These are phyloP conservation scores for Arthrobotrys sinensis DNA, from an alignment of 2,329 filamentous ascomycete genomes.

Conservation along the genomic window DNA sequence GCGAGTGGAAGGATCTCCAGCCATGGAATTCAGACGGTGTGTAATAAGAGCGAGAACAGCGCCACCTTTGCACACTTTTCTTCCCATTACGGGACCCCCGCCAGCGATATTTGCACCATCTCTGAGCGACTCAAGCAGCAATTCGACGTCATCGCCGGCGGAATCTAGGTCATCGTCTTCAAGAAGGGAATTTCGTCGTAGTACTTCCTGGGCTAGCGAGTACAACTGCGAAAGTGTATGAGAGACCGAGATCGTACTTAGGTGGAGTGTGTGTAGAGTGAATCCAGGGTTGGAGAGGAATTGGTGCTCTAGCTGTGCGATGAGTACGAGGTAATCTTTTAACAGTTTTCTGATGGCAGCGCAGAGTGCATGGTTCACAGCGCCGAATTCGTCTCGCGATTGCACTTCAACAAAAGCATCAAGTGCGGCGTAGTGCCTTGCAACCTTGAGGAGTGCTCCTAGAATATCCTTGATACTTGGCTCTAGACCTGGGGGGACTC, in stretches of 20 bases:
- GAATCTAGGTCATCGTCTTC: slow-evolving; percentile 81
- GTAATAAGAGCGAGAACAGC: slow-evolving; percentile 91
- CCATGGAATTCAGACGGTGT: slow-evolving; percentile 86
- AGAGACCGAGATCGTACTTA: slow-evolving; percentile 89
- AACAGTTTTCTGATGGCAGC: slow-evolving; percentile 92
- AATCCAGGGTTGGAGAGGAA: slow-evolving; percentile 90
- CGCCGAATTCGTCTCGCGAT: slow-evolving; percentile 91
- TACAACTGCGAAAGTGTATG: slow-evolving; percentile 95
- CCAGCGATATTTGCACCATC: slow-evolving; percentile 84
- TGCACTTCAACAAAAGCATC: slow-evolving; percentile 95
- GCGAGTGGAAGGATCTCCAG: slow-evolving; percentile 90
- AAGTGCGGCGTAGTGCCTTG: slow-evolving; percentile 90
- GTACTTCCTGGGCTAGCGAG: slow-evolving; percentile 85
- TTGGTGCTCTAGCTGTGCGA: slow-evolving; percentile 94
- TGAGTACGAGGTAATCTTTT: slow-evolving; percentile 92
- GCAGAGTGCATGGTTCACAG: slow-evolving; percentile 94
- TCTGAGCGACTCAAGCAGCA: slow-evolving; percentile 89
- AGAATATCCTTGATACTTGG: slow-evolving; percentile 91
- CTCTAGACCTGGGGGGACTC: slow-evolving; percentile 85
- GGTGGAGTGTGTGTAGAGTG: slow-evolving; percentile 91
- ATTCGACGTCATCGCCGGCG: slow-evolving; percentile 87
- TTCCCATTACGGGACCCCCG: slow-evolving; percentile 82
- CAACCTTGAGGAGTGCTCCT: slow-evolving; percentile 90
- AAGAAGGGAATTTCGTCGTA: slow-evolving; percentile 88
- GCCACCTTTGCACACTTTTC: slow-evolving; percentile 97